These are phyloP conservation scores for Phenoliferia sp. DNA, from an alignment of 1,284 basidiomycete genomes.

Conservation along the genomic window DNA sequence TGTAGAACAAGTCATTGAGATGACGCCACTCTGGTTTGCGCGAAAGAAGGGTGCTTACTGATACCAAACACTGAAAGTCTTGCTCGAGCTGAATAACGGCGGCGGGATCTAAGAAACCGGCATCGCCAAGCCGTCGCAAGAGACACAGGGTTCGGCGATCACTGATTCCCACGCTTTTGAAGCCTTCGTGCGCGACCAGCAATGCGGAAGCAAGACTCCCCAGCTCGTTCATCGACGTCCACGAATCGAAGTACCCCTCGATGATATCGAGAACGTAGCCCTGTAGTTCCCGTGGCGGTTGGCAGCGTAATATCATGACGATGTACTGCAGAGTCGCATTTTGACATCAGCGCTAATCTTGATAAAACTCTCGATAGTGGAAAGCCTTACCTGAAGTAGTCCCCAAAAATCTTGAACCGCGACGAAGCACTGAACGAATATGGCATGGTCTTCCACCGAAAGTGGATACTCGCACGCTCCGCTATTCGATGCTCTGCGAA, in stretches of 20 bases:
- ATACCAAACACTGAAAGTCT: constrained; percentile 2
- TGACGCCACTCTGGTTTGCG: too few species aligned
- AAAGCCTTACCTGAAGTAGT: constrained; percentile 12
- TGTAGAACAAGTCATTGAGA: neutral
- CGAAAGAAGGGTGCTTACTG: neutral
- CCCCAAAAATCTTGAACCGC: constrained; percentile 11
- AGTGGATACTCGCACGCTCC: neutral
- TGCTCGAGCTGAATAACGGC: constrained; percentile 2
- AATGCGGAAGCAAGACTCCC: constrained; percentile 10
- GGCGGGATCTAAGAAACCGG: constrained; percentile 2
- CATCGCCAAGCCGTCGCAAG: constrained; percentile 5
- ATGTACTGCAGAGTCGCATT: constrained; percentile 8
- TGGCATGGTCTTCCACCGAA: constrained; percentile 6
- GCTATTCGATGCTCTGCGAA: too few species aligned
- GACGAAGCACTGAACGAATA: neutral
- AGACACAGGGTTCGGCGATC: constrained; percentile 7
- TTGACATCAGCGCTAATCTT: neutral
- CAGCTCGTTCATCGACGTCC: constrained; percentile 17
- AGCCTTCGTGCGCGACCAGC: neutral
- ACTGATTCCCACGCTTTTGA: neutral
- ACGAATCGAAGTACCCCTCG: constrained; percentile 11
- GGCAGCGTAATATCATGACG: constrained; percentile 7
- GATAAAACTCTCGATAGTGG: neutral
- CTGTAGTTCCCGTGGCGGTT: constrained; percentile 1
- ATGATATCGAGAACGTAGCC: constrained; percentile 17